A percentile compares a stretch with the other conserved stretches of the same genome.
phyloP scores from a whole-genome alignment of 2,329 filamentous ascomycete genomes.

The Fusarium xyrophilum region DNA sequence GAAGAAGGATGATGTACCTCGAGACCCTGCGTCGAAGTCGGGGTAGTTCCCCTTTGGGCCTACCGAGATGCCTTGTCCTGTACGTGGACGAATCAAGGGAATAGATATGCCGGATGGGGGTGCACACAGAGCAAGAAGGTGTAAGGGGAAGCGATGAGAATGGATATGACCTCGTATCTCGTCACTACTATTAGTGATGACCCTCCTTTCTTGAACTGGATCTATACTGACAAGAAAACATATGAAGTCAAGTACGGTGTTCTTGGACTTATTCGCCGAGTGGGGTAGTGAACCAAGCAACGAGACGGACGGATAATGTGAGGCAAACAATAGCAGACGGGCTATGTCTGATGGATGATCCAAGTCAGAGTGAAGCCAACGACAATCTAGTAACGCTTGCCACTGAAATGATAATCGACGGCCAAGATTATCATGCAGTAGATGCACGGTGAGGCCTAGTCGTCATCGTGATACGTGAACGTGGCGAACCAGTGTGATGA shows the following conservation, averaged over 20 bases:
- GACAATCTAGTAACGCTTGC: constrained; percentile 9
- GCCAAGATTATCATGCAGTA: constrained; percentile 3
- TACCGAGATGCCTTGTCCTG: constrained; percentile 18
- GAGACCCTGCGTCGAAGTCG: constrained; percentile 14
- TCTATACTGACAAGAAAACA: no score
- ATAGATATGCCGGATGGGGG: constrained; percentile 17
- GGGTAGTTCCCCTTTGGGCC: constrained; percentile 22
- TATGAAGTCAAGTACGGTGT: no score
- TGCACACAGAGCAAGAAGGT: constrained; percentile 25
- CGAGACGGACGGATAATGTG: constrained; percentile 15
- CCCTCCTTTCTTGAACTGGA: no score
- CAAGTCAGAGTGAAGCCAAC: constrained; percentile 8
- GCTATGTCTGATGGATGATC: constrained; percentile 2
- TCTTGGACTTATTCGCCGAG: constrained; percentile 13
- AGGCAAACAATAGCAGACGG: constrained; percentile 21
- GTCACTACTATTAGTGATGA: no score
- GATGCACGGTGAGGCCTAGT: constrained; percentile 1
- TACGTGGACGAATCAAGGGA: constrained; percentile 36
- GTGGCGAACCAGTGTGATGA: constrained; percentile 23
- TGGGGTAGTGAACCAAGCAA: constrained; percentile 22
- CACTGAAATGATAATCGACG: constrained; percentile 10
- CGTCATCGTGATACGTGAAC: constrained; percentile 3
- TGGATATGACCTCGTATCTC: no score
- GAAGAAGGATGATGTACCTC: constrained; percentile 15
- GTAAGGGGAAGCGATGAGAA: constrained; percentile 26